A percentile compares a stretch with the other conserved stretches of the same genome.
Evolutionary conservation across 306 rosid genomes (phyloP).

Genomic region (Sesbania bispinosa): DNA sequence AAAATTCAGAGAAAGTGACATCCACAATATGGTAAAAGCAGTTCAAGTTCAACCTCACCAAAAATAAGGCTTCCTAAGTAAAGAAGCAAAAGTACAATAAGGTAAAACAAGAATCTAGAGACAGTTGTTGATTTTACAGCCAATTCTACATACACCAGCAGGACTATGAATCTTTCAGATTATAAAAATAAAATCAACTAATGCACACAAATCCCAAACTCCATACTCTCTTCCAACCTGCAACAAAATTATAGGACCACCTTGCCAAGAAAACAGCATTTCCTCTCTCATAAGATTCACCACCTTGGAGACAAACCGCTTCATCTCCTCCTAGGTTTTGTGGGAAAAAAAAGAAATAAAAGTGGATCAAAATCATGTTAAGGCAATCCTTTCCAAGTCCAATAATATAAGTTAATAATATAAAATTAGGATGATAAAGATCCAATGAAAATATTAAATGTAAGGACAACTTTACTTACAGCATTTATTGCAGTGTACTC

Average conservation of each 20-base stretch:
- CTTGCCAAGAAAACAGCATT: constrained; percentile 89
- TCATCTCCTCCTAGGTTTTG: constrained; percentile 73
- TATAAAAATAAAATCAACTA: constrained; percentile 14
- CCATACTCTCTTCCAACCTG: constrained; percentile 56
- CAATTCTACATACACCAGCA: constrained; percentile 20
- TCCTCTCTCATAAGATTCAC: constrained; percentile 80
- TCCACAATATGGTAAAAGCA: constrained; percentile 22
- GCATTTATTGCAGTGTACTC: background rate
- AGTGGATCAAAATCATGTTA: constrained; percentile 12
- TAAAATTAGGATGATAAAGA: background rate
- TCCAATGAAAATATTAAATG: background rate
- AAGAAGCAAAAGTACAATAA: constrained; percentile 15
- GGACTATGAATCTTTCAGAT: constrained; percentile 10
- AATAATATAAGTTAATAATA: constrained; percentile 2
- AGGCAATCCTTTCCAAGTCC: constrained; percentile 15
- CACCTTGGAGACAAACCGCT: constrained; percentile 77
- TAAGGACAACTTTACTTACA: background rate
- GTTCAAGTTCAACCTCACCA: constrained; percentile 15
- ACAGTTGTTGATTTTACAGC: constrained; percentile 22
- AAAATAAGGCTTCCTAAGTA: background rate
- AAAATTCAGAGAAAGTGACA: constrained; percentile 19
- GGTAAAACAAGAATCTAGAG: constrained; percentile 3
- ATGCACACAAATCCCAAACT: constrained; percentile 15
- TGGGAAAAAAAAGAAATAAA: background rate
- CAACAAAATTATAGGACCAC: constrained; percentile 90